Conservation (phyloP, 345 rosid species). For the Ceriops tagal region DNA sequence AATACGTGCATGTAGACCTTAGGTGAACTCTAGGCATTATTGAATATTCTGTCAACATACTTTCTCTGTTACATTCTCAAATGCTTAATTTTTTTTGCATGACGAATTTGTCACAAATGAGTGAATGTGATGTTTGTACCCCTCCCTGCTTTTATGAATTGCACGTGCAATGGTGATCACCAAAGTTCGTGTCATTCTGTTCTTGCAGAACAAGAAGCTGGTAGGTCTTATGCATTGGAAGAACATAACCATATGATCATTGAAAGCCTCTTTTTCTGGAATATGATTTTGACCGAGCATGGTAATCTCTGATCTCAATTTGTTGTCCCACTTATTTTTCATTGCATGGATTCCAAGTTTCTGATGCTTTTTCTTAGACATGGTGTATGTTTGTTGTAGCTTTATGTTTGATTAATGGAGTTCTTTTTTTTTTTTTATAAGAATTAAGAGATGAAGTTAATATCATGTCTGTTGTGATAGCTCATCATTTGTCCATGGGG, state of each 20-base stretch:
- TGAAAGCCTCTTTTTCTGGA: constrained; percentile 75
- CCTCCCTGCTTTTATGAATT: background rate
- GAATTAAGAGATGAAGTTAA: constrained; percentile 91
- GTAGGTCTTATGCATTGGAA: constrained; percentile 37
- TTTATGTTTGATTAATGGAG: background rate
- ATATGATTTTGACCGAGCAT: constrained; percentile 72
- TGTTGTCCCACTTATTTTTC: background rate
- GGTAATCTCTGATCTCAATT: constrained; percentile 40
- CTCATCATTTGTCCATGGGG: constrained; percentile 77
- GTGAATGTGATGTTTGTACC: constrained; percentile 5
- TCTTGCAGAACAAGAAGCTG: constrained; percentile 45
- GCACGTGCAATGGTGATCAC: background rate
- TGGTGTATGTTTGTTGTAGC: background rate
- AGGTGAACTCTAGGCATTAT: constrained; percentile 54
- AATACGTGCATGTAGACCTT: constrained; percentile 82
- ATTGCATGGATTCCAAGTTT: background rate
- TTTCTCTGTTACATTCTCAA: constrained; percentile 42
- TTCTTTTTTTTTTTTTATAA: constrained; percentile 24
- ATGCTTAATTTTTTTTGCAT: background rate
- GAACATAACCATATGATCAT: constrained; percentile 58
- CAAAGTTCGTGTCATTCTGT: background rate
- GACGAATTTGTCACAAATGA: too few relatives aligned
- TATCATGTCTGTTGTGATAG: constrained; percentile 64
- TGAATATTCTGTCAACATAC: constrained; percentile 53
- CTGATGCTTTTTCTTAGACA: too few relatives aligned